Conservation (phyloP, 108 stramenopile species). For the Cafeteria roenbergensis region DNA sequence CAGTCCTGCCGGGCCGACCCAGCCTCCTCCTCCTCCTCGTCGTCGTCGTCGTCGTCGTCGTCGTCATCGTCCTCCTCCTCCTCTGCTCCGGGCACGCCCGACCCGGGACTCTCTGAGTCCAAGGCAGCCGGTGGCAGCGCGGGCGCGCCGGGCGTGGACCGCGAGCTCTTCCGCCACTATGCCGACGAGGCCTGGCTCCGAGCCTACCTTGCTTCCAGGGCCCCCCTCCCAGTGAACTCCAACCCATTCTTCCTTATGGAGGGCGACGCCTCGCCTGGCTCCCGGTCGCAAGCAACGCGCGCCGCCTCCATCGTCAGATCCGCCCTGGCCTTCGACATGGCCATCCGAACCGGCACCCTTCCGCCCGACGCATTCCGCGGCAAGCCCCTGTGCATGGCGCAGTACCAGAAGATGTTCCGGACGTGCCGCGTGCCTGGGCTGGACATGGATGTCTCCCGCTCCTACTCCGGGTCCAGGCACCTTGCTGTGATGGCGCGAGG, state of each 20-base stretch:
- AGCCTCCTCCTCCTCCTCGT: no score
- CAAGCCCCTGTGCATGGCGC: neutral
- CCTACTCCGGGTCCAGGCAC: neutral
- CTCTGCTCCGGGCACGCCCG: no score
- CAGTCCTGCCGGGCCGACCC: no score
- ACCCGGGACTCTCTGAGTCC: no score
- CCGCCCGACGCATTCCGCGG: neutral
- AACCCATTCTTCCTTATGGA: conserved; percentile 2
- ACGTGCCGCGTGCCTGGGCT: neutral
- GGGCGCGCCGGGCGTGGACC: no score
- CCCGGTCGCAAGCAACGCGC: neutral
- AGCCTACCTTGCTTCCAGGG: neutral
- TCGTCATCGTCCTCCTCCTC: no score
- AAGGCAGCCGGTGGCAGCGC: no score
- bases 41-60: no score
- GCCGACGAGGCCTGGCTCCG: no score
- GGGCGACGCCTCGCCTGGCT: neutral
- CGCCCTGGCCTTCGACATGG: neutral
- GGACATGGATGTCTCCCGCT: neutral
- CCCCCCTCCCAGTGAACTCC: neutral
- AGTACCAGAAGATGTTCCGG: neutral
- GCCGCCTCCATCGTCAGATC: neutral
- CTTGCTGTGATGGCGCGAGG: neutral
- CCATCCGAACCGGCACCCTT: neutral
- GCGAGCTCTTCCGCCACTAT: no score